These are phyloP conservation scores for Acacia confusa DNA, from an alignment of 306 rosid genomes.

Conservation along the genomic window DNA sequence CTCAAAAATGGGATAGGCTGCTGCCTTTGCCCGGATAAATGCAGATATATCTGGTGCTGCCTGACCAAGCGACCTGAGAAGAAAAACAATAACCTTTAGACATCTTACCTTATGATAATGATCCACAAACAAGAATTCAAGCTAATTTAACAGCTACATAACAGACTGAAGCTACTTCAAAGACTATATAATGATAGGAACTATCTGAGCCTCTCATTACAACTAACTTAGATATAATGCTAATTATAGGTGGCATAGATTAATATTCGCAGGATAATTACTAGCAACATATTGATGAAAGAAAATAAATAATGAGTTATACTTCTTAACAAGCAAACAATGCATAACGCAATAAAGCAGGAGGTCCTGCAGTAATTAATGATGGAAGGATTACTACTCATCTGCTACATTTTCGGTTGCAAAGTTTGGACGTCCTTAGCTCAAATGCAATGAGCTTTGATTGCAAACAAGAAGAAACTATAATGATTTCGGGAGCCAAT, in stretches of 20 bases:
- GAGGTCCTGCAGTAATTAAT: neutral
- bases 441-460: neutral
- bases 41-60: conserved; percentile 93
- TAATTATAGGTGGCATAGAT: neutral
- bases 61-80: conserved; percentile 85
- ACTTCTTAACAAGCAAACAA: neutral
- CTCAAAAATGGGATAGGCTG: conserved; percentile 91
- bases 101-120: conserved; percentile 11
- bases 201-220: neutral
- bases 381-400: neutral
- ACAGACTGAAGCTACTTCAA: neutral
- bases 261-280: neutral
- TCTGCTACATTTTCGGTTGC: neutral
- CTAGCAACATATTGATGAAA: neutral
- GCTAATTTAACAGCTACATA: neutral
- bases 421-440: neutral
- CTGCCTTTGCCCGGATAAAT: conserved; percentile 83
- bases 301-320: neutral
- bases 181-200: neutral
- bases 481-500: neutral
- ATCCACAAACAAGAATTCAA: conserved; percentile 6
- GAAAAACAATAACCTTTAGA: conserved; percentile 14
- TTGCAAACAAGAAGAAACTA: neutral
- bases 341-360: neutral
- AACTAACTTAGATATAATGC: neutral